Conservation (phyloP, 257 asterid genomes). For the Henckelia pumila region DNA sequence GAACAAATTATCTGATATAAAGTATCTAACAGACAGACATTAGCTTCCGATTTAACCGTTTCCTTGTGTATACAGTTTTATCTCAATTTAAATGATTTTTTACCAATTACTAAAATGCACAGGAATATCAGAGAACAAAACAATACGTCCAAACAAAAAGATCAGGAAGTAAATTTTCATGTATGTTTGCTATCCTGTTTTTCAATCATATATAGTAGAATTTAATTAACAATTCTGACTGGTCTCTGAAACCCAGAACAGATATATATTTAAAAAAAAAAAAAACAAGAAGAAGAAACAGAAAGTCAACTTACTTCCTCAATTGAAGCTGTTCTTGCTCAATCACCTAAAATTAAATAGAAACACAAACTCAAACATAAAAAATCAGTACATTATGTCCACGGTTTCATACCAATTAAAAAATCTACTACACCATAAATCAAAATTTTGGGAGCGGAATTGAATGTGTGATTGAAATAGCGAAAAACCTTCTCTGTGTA, state of each 20-base stretch:
- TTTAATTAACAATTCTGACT: no score
- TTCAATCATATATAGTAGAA: no score
- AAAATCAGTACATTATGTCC: no score
- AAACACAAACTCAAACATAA: no score
- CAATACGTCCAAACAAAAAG: no score
- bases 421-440: neutral
- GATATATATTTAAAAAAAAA: no score
- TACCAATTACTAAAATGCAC: conserved; percentile 1
- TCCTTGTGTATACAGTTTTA: neutral
- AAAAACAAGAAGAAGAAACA: no score
- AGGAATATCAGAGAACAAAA: neutral
- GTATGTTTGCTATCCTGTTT: no score
- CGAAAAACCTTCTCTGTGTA: conserved; percentile 71
- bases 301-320: conserved; percentile 64
- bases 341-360: conserved; percentile 52
- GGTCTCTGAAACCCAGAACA: no score
- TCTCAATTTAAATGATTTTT: neutral
- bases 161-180: no score
- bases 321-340: conserved; percentile 85
- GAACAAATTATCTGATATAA: neutral
- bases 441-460: neutral
- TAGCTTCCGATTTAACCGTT: conserved; percentile 7
- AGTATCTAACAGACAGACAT: neutral
- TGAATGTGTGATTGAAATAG: conserved; percentile 2
- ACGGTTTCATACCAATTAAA: no score